Conservation (phyloP, 1,284 basidiomycete genomes). For the Apiotrichum porosum region DNA sequence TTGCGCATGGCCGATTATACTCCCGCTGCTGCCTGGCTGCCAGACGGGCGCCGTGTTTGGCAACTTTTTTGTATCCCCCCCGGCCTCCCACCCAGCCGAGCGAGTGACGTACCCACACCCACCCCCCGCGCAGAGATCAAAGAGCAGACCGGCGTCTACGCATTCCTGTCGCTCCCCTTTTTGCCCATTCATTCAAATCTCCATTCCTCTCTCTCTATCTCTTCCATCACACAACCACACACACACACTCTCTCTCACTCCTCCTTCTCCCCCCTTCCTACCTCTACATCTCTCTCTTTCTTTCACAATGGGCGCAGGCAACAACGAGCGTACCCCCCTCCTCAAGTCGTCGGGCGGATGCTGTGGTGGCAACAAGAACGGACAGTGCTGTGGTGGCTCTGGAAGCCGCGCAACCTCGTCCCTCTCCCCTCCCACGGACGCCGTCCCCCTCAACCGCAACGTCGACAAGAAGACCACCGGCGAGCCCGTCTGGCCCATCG, state of each 20-base stretch:
- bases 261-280: neutral
- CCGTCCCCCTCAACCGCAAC: conserved; percentile 19
- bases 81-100: no score
- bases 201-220: neutral
- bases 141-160: no score
- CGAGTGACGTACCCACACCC: no score
- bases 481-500: conserved; percentile 16
- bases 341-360: conserved; percentile 13
- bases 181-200: no score
- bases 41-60: no score
- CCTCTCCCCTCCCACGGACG: conserved; percentile 2
- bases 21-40: no score
- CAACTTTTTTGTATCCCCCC: no score
- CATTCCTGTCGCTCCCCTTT: no score
- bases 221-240: no score
- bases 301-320: conserved; percentile 1
- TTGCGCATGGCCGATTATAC: no score
- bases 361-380: conserved; percentile 14
- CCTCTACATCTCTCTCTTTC: neutral
- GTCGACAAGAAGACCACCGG: neutral
- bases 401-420: neutral
- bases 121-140: no score
- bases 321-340: conserved; percentile 16
- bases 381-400: conserved; percentile 13
- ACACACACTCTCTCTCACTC: neutral